These are phyloP conservation scores for Cochlearia excelsa DNA, from an alignment of 345 rosid species.

Conservation along the genomic window DNA sequence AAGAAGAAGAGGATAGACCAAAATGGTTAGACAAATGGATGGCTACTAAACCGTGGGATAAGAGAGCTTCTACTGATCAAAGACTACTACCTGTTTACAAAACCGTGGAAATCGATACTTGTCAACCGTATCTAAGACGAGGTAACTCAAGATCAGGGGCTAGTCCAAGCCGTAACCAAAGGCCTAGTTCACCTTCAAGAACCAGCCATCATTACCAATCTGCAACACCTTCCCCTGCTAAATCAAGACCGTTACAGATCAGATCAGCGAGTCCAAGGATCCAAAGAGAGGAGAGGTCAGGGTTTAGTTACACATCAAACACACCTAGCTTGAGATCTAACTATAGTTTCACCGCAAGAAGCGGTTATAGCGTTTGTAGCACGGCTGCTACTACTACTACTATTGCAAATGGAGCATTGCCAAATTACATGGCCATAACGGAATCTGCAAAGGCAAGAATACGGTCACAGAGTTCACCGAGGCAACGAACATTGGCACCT, in stretches of 20 bases:
- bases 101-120: conserved; percentile 68
- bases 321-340: conserved; percentile 79
- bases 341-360: conserved; percentile 47
- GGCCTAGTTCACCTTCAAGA: conserved; percentile 56
- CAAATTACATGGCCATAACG: conserved; percentile 80
- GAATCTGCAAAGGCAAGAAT: conserved; percentile 79
- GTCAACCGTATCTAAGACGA: conserved; percentile 49
- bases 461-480: conserved; percentile 76
- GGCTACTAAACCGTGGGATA: conserved; percentile 62
- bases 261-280: conserved; percentile 69
- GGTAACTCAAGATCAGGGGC: conserved; percentile 41
- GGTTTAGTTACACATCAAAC: conserved; percentile 47
- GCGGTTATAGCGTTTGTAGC: conserved; percentile 34
- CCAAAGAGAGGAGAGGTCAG: conserved; percentile 40
- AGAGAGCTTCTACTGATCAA: conserved; percentile 60
- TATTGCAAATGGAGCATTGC: conserved; percentile 43
- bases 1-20: conserved; percentile 57
- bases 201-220: conserved; percentile 46
- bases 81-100: conserved; percentile 48
- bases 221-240: conserved; percentile 68
- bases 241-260: conserved; percentile 57
- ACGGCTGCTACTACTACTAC: conserved; percentile 23
- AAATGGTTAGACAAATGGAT: conserved; percentile 60
- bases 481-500: conserved; percentile 66
- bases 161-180: conserved; percentile 44